Conservation (phyloP, 192 early-diverging fungal species). For the Phycomyces blakesleeanus region DNA sequence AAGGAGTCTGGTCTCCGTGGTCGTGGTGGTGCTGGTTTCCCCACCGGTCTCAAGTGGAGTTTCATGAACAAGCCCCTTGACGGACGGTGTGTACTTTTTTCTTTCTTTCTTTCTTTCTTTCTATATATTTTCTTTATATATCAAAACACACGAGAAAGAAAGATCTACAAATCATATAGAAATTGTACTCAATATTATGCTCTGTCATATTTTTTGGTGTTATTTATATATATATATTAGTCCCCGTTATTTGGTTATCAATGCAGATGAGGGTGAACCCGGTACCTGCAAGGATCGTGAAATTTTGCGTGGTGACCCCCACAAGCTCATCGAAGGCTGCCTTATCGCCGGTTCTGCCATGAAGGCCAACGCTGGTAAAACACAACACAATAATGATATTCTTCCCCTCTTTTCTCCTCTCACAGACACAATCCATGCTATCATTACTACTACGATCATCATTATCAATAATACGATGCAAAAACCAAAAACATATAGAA, state of each 20-base stretch:
- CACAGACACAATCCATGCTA: too few relatives aligned
- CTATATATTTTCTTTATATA: too few relatives aligned
- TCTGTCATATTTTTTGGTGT: too few relatives aligned
- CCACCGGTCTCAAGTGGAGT: slow-evolving; percentile 97
- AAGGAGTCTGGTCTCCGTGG: slow-evolving; percentile 91
- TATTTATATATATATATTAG: too few relatives aligned
- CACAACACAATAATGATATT: slow-evolving; percentile 80
- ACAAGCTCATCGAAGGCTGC: slow-evolving; percentile 97
- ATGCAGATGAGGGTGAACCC: slow-evolving; percentile 98
- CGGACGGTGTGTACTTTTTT: slow-evolving; percentile 52
- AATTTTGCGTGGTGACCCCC: slow-evolving; percentile 68
- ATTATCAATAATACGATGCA: too few relatives aligned
- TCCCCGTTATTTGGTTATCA: slow-evolving; percentile 94
- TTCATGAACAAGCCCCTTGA: slow-evolving; percentile 96
- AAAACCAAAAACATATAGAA: too few relatives aligned
- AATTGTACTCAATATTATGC: too few relatives aligned
- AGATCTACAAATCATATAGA: too few relatives aligned
- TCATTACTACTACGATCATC: too few relatives aligned
- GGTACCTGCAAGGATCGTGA: slow-evolving; percentile 99
- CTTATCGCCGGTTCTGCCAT: slow-evolving; percentile 94
- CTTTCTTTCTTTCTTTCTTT: too few relatives aligned
- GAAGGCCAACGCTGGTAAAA: slow-evolving; percentile 82
- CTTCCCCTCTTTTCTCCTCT: too few relatives aligned
- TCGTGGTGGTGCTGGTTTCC: slow-evolving; percentile 97
- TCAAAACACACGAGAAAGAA: too few relatives aligned